A percentile compares a stretch with the other conserved stretches of the same genome.
These are phyloP conservation scores for Blepharisma japonicum DNA, from an alignment of 73 alveolate genomes.

Conservation along the genomic window DNA sequence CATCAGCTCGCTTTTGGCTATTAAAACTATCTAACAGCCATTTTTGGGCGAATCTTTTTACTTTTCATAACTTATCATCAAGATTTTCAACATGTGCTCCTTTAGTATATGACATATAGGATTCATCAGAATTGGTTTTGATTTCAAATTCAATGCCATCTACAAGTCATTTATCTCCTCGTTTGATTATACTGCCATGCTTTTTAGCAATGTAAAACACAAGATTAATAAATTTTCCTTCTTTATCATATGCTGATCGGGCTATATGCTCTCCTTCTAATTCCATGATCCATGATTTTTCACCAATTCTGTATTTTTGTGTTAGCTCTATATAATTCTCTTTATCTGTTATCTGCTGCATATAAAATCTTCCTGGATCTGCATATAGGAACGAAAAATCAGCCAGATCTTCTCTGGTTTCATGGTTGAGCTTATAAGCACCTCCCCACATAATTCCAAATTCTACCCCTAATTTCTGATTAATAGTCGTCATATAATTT, in stretches of 20 bases:
- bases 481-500: not conserved
- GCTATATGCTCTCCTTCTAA: not conserved
- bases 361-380: constrained; percentile 10
- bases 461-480: not conserved
- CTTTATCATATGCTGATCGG: not conserved
- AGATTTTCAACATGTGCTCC: not conserved
- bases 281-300: not conserved
- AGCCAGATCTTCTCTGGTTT: not conserved
- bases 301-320: not conserved
- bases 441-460: constrained; percentile 25
- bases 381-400: not conserved
- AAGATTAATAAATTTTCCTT: not conserved
- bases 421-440: not conserved
- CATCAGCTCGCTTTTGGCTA: not conserved
- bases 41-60: constrained; percentile 20
- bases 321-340: not conserved
- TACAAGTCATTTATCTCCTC: not conserved
- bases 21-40: constrained; percentile 11
- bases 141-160: not conserved
- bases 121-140: not conserved
- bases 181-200: not conserved
- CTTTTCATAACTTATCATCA: constrained; percentile 17
- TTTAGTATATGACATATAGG: not conserved
- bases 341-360: not conserved
- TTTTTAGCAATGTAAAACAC: not conserved